Conservation (phyloP, 352 stramenopile genomes). For the Phytophthora hibernalis region DNA sequence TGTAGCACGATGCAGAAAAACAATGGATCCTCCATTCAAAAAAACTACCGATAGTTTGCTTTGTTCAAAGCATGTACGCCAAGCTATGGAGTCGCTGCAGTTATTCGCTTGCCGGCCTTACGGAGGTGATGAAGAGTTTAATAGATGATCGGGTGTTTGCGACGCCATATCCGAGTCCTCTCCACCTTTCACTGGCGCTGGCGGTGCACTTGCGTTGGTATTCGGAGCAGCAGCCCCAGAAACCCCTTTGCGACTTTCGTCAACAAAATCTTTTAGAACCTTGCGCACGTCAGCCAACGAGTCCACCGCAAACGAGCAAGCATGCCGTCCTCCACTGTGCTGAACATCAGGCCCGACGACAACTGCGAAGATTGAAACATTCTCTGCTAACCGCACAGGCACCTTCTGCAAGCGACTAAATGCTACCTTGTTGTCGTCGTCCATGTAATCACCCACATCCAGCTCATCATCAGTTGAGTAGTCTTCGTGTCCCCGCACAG, state of each 20-base stretch:
- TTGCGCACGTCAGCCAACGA: constrained; percentile 71
- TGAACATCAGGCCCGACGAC: constrained; percentile 72
- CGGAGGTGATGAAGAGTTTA: constrained; percentile 2
- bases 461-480: constrained; percentile 56
- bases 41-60: constrained; percentile 9
- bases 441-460: constrained; percentile 45
- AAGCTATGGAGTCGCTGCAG: constrained; percentile 6
- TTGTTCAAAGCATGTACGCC: constrained; percentile 3
- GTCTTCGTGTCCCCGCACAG: constrained; percentile 36
- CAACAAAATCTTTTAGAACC: constrained; percentile 79
- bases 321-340: constrained; percentile 65
- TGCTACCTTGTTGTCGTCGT: constrained; percentile 82
- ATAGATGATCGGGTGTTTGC: background rate
- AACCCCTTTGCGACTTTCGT: constrained; percentile 49
- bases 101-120: constrained; percentile 1
- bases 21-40: constrained; percentile 16
- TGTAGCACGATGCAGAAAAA: constrained; percentile 34
- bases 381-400: constrained; percentile 66
- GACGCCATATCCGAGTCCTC: background rate
- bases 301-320: constrained; percentile 70
- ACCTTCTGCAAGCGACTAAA: constrained; percentile 84
- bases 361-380: constrained; percentile 76
- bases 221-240: background rate
- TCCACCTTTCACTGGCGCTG: constrained; percentile 3
- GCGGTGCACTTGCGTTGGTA: background rate